Conservation (phyloP, 768 basidiomycete genomes). For the Hypholoma sublateritium region DNA sequence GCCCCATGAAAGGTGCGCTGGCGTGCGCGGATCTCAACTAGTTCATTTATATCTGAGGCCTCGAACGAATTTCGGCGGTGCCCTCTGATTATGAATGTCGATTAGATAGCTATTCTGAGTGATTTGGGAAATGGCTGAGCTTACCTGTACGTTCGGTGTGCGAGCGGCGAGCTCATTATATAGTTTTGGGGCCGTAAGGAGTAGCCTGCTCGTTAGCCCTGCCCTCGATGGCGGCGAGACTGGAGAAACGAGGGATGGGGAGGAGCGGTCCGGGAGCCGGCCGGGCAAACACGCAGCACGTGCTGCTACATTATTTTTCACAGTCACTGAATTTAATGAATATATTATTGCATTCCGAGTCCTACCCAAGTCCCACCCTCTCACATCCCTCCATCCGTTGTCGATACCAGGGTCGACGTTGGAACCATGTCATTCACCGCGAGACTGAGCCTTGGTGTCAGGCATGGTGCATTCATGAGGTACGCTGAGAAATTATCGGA, state of each 20-base stretch:
- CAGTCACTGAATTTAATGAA: too few species aligned
- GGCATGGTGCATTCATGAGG: not conserved
- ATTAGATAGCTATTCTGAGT: not conserved
- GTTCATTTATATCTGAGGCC: slow-evolving; percentile 53
- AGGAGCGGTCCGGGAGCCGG: too few species aligned
- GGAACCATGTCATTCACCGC: not conserved
- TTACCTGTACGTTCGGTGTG: slow-evolving; percentile 17
- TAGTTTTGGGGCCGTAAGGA: not conserved
- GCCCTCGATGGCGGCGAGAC: not conserved
- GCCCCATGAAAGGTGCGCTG: slow-evolving; percentile 85
- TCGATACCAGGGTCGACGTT: not conserved
- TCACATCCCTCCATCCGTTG: not conserved
- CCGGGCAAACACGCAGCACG: too few species aligned
- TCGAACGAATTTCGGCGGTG: slow-evolving; percentile 47
- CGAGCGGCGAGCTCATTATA: not conserved
- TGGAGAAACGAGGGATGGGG: not conserved
- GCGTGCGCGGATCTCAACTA: slow-evolving; percentile 75
- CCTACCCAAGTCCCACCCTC: not conserved
- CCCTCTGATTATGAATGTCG: slow-evolving; percentile 19
- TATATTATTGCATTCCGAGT: too few species aligned
- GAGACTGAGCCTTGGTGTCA: not conserved
- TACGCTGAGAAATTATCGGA: not conserved
- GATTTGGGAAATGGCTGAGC: not conserved
- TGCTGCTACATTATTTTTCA: too few species aligned
- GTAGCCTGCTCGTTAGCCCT: not conserved